These are phyloP conservation scores for Prasinococcaceae sp. DNA, from an alignment of 139 green algal species.

Conservation along the genomic window DNA sequence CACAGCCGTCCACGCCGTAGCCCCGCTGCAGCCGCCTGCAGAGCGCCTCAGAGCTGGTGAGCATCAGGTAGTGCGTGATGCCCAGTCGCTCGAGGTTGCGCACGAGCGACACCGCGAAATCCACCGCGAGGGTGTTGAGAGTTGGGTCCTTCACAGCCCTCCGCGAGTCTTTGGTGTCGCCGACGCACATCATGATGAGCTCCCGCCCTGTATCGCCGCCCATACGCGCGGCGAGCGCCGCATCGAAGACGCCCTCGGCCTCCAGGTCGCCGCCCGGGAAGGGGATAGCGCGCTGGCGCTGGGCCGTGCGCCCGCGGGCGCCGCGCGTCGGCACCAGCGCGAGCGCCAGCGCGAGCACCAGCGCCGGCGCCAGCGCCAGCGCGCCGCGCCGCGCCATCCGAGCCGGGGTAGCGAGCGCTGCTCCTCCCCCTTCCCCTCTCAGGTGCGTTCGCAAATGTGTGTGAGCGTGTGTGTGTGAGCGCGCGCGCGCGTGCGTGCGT, in stretches of 20 bases:
- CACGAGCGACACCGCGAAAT: constrained; percentile 5
- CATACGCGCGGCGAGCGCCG: background rate
- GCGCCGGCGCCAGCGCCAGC: no score
- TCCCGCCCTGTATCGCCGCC: background rate
- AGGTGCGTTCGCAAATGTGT: no score
- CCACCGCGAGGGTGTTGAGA: background rate
- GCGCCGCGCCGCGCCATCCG: no score
- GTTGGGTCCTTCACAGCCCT: constrained; percentile 1
- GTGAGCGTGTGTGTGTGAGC: no score
- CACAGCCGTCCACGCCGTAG: background rate
- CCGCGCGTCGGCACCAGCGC: no score
- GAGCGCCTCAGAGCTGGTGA: background rate
- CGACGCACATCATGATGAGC: constrained; percentile 4
- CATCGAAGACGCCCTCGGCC: background rate
- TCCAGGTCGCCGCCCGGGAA: constrained; percentile 3
- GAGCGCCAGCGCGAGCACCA: no score
- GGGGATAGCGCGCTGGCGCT: no score
- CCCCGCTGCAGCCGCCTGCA: background rate
- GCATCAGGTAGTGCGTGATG: constrained; percentile 1
- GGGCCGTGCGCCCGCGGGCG: no score
- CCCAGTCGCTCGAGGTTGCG: constrained; percentile 5
- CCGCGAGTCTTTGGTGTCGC: constrained; percentile 6
- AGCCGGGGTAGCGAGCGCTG: no score
- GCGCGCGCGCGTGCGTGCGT: no score
- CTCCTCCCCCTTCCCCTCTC: no score